phyloP scores from a whole-genome alignment of 306 rosid species.

The Fragaria ananassa region DNA sequence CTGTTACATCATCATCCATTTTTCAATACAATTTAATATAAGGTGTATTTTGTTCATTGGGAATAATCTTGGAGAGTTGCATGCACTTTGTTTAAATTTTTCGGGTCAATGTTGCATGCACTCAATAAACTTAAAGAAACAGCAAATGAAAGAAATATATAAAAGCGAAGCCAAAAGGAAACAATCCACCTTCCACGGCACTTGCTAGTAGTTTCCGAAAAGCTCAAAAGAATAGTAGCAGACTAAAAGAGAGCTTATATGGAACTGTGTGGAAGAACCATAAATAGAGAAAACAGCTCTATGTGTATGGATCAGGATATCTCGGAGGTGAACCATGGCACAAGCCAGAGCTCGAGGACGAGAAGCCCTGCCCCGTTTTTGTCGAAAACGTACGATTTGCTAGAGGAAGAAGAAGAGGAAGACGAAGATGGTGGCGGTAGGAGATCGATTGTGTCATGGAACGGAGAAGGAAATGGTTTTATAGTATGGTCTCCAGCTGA shows the following conservation, averaged over 20 bases:
- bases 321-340: constrained; percentile 20
- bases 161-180: background rate
- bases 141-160: background rate
- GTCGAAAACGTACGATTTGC: constrained; percentile 63
- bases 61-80: constrained; percentile 5
- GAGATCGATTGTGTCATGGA: constrained; percentile 59
- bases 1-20: background rate
- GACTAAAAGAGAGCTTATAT: background rate
- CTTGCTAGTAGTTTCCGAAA: constrained; percentile 30
- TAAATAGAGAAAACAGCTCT: background rate
- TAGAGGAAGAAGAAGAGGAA: constrained; percentile 45
- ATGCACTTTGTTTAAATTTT: background rate
- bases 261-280: background rate
- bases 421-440: constrained; percentile 8
- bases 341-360: constrained; percentile 33
- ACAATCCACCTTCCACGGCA: constrained; percentile 14
- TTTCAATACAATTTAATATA: background rate
- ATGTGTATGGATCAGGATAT: constrained; percentile 18
- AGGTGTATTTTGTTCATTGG: background rate
- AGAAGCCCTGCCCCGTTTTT: constrained; percentile 67
- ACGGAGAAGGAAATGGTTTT: constrained; percentile 61
- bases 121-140: constrained; percentile 19
- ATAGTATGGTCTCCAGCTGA: constrained; percentile 85
- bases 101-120: constrained; percentile 2
- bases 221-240: background rate